Conservation (phyloP, 2,329 filamentous ascomycete genomes). For the Ceratocystis huliohia region DNA sequence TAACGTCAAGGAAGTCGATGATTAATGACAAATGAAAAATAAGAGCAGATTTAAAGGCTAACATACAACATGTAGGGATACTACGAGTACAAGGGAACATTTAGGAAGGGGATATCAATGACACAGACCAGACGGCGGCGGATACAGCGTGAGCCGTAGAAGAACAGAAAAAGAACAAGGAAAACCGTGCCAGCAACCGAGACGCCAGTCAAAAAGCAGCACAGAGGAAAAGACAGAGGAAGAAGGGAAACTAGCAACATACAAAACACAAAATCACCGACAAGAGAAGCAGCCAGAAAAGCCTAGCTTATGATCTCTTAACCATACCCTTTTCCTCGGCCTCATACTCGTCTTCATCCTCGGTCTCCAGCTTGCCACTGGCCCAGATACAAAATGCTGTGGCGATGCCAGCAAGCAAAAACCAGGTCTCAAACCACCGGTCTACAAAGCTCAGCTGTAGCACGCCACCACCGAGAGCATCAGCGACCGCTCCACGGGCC, state of each 20-base stretch:
- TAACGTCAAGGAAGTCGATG: not conserved
- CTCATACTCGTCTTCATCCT: constrained; percentile 49
- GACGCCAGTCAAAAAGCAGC: constrained; percentile 8
- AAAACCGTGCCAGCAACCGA: not conserved
- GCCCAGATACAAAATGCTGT: constrained; percentile 64
- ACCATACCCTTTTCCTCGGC: constrained; percentile 57
- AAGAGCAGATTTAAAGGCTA: not conserved
- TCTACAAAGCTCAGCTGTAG: constrained; percentile 47
- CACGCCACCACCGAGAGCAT: constrained; percentile 60
- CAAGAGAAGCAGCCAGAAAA: constrained; percentile 20
- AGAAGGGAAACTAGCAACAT: not conserved
- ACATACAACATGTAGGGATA: constrained; percentile 7
- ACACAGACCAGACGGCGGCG: not conserved
- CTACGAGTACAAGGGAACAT: not conserved
- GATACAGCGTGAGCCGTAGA: not conserved
- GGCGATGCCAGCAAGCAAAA: constrained; percentile 52
- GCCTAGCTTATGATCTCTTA: constrained; percentile 44
- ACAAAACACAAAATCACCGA: not conserved
- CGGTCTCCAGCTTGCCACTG: constrained; percentile 32
- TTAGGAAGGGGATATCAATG: not conserved
- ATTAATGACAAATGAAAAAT: constrained; percentile 5
- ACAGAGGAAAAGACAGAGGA: constrained; percentile 14
- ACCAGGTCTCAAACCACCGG: constrained; percentile 81
- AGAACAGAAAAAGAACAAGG: constrained; percentile 5
- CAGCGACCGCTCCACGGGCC: constrained; percentile 63